Conservation (phyloP, 306 rosid species). For the Vigna angularis region DNA sequence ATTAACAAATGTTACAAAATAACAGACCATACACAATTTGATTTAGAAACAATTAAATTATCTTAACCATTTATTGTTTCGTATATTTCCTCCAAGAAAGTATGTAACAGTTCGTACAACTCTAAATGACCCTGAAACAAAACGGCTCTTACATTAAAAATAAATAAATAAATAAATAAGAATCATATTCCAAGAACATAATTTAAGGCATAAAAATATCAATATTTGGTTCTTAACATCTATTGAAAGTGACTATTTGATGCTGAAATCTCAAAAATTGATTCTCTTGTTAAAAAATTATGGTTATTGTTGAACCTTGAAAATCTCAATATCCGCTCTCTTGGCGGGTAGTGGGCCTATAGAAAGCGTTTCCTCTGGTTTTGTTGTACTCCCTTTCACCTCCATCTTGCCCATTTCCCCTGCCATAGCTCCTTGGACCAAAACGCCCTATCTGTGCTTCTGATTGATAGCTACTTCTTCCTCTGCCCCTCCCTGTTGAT, state of each 20-base stretch:
- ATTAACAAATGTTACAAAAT: not conserved
- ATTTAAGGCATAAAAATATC: conserved; percentile 38
- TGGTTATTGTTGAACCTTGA: conserved; percentile 53
- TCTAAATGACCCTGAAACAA: not conserved
- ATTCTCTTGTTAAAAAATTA: conserved; percentile 28
- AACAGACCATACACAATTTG: not conserved
- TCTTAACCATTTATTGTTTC: not conserved
- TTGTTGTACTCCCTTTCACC: conserved; percentile 60
- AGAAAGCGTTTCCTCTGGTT: conserved; percentile 69
- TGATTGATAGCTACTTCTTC: conserved; percentile 64
- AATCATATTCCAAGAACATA: conserved; percentile 34
- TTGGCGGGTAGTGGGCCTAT: conserved; percentile 59
- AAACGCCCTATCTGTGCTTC: conserved; percentile 64
- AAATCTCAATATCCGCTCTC: conserved; percentile 55
- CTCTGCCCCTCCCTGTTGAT: conserved; percentile 80
- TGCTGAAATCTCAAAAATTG: conserved; percentile 38
- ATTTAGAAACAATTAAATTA: not conserved
- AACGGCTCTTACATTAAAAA: conserved; percentile 37
- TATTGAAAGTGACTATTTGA: conserved; percentile 32
- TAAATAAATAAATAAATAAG: not conserved
- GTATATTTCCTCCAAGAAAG: not conserved
- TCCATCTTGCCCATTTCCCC: conserved; percentile 59
- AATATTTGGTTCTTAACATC: conserved; percentile 42
- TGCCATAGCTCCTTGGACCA: conserved; percentile 53
- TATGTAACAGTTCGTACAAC: not conserved